phyloP scores from a whole-genome alignment of 192 early-diverging fungal genomes.

The Gryganskiella cystojenkinii region DNA sequence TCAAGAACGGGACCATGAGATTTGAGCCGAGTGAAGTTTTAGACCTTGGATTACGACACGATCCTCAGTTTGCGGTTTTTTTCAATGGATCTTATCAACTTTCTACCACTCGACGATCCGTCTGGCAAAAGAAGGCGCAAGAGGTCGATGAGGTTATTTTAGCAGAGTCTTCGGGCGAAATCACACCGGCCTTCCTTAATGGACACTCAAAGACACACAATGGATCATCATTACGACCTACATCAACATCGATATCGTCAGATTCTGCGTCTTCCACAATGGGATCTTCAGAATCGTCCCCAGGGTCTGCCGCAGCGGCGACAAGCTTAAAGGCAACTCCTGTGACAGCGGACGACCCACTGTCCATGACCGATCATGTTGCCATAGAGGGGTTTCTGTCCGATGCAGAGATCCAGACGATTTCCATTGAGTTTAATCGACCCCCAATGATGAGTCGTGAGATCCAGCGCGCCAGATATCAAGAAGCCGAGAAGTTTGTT shows the following conservation, averaged over 20 bases:
- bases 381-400: constrained; percentile 31
- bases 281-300: not conserved
- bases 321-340: constrained; percentile 14
- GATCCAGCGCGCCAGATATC: constrained; percentile 30
- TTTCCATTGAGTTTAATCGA: constrained; percentile 9
- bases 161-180: constrained; percentile 39
- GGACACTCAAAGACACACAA: not conserved
- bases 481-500: constrained; percentile 43
- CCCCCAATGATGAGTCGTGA: constrained; percentile 8
- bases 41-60: constrained; percentile 29
- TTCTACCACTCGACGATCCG: constrained; percentile 28
- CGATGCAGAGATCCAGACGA: constrained; percentile 35
- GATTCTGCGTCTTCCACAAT: not conserved
- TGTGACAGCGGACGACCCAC: constrained; percentile 13
- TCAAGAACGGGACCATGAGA: constrained; percentile 26
- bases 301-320: not conserved
- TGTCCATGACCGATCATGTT: constrained; percentile 46
- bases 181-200: constrained; percentile 24
- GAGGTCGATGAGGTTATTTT: constrained; percentile 18
- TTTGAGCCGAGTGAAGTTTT: constrained; percentile 32
- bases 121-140: constrained; percentile 1
- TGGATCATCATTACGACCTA: not conserved
- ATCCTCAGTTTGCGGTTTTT: constrained; percentile 38
- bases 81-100: constrained; percentile 38
- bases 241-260: not conserved